phyloP scores from a whole-genome alignment of 2,329 filamentous ascomycete species.

The Colletotrichum musae region DNA sequence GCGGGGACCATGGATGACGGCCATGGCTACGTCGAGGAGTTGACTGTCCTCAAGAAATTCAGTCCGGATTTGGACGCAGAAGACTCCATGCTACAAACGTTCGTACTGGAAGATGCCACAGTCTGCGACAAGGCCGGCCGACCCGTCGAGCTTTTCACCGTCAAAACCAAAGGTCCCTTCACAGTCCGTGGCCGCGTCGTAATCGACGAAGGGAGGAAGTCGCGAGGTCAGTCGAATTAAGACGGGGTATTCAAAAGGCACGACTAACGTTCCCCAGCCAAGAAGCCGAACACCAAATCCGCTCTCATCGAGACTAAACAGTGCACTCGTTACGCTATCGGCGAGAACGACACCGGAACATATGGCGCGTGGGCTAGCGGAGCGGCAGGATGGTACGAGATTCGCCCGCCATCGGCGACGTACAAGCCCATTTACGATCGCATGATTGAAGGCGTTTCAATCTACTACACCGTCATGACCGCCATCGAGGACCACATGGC shows the following conservation, averaged over 20 bases:
- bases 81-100: slow-evolving; percentile 31
- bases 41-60: slow-evolving; percentile 51
- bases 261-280: slow-evolving; percentile 47
- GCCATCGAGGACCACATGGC: slow-evolving; percentile 61
- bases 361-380: slow-evolving; percentile 77
- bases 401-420: slow-evolving; percentile 66
- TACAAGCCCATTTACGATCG: slow-evolving; percentile 71
- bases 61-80: slow-evolving; percentile 10
- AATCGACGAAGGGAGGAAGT: slow-evolving; percentile 56
- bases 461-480: slow-evolving; percentile 75
- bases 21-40: slow-evolving; percentile 51
- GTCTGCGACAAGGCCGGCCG: slow-evolving; percentile 69
- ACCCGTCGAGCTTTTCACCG: slow-evolving; percentile 72
- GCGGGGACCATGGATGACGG: slow-evolving; percentile 57
- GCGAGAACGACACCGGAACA: slow-evolving; percentile 59
- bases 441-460: slow-evolving; percentile 74
- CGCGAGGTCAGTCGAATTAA: slow-evolving; percentile 56
- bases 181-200: slow-evolving; percentile 71
- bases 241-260: background rate
- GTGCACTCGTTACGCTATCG: slow-evolving; percentile 67
- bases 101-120: slow-evolving; percentile 61
- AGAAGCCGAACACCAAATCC: slow-evolving; percentile 49
- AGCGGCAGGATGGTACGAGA: slow-evolving; percentile 77
- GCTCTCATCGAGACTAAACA: slow-evolving; percentile 69
- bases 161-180: slow-evolving; percentile 72